A percentile compares a stretch with the other conserved stretches of the same genome.
Evolutionary conservation across 768 basidiomycete species (phyloP).

Genomic region (Leucosporidium scottii): DNA sequence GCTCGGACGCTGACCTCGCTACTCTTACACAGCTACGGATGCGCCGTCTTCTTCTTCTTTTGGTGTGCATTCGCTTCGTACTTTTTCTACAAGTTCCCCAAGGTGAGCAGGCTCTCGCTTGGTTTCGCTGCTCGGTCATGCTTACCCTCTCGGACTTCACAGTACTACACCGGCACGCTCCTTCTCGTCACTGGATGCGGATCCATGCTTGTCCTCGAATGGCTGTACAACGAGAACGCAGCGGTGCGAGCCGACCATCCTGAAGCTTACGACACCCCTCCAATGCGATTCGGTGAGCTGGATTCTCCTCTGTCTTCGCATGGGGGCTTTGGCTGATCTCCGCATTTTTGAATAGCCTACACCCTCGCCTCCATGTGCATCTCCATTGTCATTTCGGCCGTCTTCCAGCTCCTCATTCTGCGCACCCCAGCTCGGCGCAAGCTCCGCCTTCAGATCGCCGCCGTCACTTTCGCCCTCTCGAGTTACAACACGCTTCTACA

Average conservation of each 20-base stretch:
- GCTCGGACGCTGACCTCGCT: neutral
- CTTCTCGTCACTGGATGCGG: conserved; percentile 16
- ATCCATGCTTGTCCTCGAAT: conserved; percentile 17
- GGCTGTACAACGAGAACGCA: conserved; percentile 22
- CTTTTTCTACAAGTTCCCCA: conserved; percentile 17
- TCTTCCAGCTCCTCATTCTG: conserved; percentile 31
- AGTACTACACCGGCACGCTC: conserved; percentile 26
- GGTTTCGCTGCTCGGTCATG: too few relatives aligned
- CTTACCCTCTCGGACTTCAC: too few relatives aligned
- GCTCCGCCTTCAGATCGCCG: conserved; percentile 24
- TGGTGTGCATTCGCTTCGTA: conserved; percentile 20
- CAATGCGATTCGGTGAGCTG: conserved; percentile 23
- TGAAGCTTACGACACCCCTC: conserved; percentile 12
- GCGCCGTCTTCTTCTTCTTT: conserved; percentile 12
- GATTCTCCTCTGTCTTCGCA: too few relatives aligned
- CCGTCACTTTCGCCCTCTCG: conserved; percentile 25
- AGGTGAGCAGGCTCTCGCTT: neutral
- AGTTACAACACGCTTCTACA: conserved; percentile 29
- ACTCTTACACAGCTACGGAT: conserved; percentile 17
- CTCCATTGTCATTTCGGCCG: conserved; percentile 19
- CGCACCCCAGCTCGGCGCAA: conserved; percentile 27
- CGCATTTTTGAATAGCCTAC: neutral
- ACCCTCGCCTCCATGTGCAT: conserved; percentile 22
- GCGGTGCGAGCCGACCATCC: neutral
- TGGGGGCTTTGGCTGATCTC: too few relatives aligned